A percentile compares a stretch with the other conserved stretches of the same genome.
These are phyloP conservation scores for Tephrocybe rancida DNA, from an alignment of 768 basidiomycete species.

Conservation along the genomic window DNA sequence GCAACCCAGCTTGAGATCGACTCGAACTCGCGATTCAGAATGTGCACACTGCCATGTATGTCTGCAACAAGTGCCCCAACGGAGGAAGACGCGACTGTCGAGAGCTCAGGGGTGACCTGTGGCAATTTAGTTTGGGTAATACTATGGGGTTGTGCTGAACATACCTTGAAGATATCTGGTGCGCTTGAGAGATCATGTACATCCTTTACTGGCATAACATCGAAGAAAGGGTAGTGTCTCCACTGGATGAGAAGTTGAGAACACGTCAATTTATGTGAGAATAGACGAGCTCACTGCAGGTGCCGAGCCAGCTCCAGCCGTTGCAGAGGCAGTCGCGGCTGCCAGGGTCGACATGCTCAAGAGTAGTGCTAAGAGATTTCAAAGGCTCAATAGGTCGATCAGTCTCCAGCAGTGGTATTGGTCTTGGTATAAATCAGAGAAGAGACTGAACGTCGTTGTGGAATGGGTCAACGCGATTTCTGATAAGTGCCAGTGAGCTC, in stretches of 20 bases:
- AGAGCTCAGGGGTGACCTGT: constrained; percentile 72
- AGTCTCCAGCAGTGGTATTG: no score
- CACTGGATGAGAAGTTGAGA: constrained; percentile 47
- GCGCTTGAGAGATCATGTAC: constrained; percentile 71
- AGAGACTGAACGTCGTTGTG: not conserved
- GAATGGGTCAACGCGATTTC: not conserved
- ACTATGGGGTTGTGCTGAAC: not conserved
- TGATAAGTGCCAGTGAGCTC: constrained; percentile 1
- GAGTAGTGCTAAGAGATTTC: not conserved
- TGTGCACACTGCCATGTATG: constrained; percentile 81
- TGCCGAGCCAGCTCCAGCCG: constrained; percentile 24
- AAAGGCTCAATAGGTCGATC: no score
- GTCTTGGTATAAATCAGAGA: not conserved
- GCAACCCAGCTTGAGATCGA: constrained; percentile 76
- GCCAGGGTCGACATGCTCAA: constrained; percentile 25
- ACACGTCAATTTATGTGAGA: not conserved
- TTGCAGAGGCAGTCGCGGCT: constrained; percentile 26
- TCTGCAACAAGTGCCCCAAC: constrained; percentile 79
- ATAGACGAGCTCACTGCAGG: constrained; percentile 31
- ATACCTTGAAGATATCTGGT: constrained; percentile 80
- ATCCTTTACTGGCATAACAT: constrained; percentile 75
- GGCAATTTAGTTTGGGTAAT: not conserved
- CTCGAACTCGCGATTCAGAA: constrained; percentile 76
- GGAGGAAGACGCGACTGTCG: constrained; percentile 63
- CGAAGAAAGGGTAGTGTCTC: constrained; percentile 92